Evolutionary conservation across 768 basidiomycete species (phyloP).

Genomic region (Termitomyces sp.): DNA sequence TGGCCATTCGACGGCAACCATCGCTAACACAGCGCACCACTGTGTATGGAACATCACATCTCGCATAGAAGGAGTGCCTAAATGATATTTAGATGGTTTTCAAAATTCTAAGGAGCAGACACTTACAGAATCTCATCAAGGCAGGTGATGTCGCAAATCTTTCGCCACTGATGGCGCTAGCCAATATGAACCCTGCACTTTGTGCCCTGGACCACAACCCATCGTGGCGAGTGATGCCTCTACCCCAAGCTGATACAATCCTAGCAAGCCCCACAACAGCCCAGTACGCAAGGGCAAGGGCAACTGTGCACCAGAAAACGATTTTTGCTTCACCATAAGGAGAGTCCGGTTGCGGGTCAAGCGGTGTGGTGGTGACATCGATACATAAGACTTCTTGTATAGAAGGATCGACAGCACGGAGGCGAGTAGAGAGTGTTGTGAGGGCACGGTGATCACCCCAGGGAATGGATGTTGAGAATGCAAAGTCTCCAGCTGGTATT

Average conservation of each 20-base stretch:
- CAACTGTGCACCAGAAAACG: slow-evolving; percentile 74
- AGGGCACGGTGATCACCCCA: slow-evolving; percentile 64
- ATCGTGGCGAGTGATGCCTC: slow-evolving; percentile 59
- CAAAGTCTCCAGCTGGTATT: slow-evolving; percentile 73
- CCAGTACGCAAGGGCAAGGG: slow-evolving; percentile 79
- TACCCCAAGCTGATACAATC: slow-evolving; percentile 79
- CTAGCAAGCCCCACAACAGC: slow-evolving; percentile 76
- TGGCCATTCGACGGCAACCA: slow-evolving; percentile 97
- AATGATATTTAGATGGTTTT: slow-evolving; percentile 7
- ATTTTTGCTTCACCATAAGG: slow-evolving; percentile 65
- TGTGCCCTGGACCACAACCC: slow-evolving; percentile 72
- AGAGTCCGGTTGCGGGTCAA: slow-evolving; percentile 50
- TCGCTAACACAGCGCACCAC: slow-evolving; percentile 83
- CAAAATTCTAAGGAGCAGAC: slow-evolving; percentile 1
- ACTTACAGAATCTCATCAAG: slow-evolving; percentile 84
- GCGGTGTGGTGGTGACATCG: slow-evolving; percentile 73
- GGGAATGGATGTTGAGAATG: slow-evolving; percentile 71
- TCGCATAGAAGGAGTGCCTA: slow-evolving; percentile 88
- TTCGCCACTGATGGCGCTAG: slow-evolving; percentile 92
- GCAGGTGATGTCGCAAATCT: slow-evolving; percentile 81
- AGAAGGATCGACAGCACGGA: slow-evolving; percentile 87
- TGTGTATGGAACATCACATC: slow-evolving; percentile 94
- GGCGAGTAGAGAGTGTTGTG: slow-evolving; percentile 77
- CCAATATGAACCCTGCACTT: slow-evolving; percentile 83
- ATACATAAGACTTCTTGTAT: slow-evolving; percentile 81